Evolutionary conservation across 2,329 filamentous ascomycete species (phyloP).

Genomic region (Sporothrix mexicana): DNA sequence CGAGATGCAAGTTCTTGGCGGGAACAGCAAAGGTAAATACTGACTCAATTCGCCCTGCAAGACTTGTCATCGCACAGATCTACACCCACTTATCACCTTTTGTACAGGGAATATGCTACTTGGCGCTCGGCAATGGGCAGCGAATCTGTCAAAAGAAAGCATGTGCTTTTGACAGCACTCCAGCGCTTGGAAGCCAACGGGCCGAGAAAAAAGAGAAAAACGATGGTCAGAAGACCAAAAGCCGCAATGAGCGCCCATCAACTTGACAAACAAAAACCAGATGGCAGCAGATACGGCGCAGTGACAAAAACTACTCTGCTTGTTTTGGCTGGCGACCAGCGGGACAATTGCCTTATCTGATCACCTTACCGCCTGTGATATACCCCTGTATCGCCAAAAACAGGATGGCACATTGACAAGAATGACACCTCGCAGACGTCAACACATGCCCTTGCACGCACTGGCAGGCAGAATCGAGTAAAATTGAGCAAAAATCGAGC

Average conservation of each 20-base stretch:
- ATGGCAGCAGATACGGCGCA: neutral
- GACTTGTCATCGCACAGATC: no score
- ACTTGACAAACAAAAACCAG: neutral
- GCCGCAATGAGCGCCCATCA: neutral
- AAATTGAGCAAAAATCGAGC: neutral
- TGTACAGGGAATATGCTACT: neutral
- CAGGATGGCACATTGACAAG: neutral
- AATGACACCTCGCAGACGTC: slow-evolving; percentile 20
- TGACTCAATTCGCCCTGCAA: no score
- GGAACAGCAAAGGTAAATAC: no score
- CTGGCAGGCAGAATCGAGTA: neutral
- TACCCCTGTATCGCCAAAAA: neutral
- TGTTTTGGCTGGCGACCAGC: neutral
- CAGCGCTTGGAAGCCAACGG: neutral
- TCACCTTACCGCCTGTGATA: slow-evolving; percentile 22
- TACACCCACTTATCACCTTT: neutral
- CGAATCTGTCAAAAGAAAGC: neutral
- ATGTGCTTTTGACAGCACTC: neutral
- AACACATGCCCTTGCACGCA: neutral
- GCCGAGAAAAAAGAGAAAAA: neutral
- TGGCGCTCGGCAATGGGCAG: neutral
- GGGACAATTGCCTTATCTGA: slow-evolving; percentile 23
- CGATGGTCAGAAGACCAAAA: slow-evolving; percentile 9
- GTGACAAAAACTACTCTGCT: neutral
- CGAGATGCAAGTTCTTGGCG: no score